Evolutionary conservation across 139 green algal species (phyloP), one percentile per base, ranked within the genome.

Genomic region (Chlamydomonas eustigma): DNA sequence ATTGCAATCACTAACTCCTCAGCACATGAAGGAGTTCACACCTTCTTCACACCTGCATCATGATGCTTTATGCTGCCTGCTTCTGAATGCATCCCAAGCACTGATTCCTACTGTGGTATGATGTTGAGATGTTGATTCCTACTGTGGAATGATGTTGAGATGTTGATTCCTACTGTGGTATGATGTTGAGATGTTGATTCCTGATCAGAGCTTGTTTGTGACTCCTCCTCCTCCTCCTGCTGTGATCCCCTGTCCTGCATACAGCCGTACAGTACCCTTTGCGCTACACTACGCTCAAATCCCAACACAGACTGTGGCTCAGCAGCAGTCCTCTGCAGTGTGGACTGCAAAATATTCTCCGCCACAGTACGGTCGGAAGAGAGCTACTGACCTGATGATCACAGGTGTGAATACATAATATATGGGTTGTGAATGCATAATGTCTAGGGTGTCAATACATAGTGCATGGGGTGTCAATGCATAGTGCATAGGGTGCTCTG

Each of bases 361-460:
- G 39, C 81, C 81, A 18, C 76, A 82, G 66, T 82, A 82, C 69
- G 81, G 81, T 5, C 63, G 81, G 25, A 73, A 73, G 34, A 32
- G 65, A 18, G 31, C n/a, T n/a, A 37, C 32, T 3, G 65, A 73
- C 30, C 65, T 73, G 3, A 73, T 73, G 65, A 31, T 50, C n/a
- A 73, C 65, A 39, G 65, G 65, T 68, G 44, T 12, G 44, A 18
- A 18, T 12, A 58, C 12, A 58, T 28, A 58, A 28, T 12, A 18
- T 12, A 58, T 12, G 44, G 12, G 18, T 12, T 58, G 44, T 12
- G 44, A 58, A 58, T 28, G 44, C 12, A 18, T 58, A 18, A 12
- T 12, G 44, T 12, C 12, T 12, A 18, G 18, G 44, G 18, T 12
- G 44, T 28, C 12, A 18, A 18, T 58, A 58, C 12, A 18, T 18